These are phyloP conservation scores for Farysia itapuensis DNA, from an alignment of 1,284 basidiomycete genomes.

Conservation along the genomic window DNA sequence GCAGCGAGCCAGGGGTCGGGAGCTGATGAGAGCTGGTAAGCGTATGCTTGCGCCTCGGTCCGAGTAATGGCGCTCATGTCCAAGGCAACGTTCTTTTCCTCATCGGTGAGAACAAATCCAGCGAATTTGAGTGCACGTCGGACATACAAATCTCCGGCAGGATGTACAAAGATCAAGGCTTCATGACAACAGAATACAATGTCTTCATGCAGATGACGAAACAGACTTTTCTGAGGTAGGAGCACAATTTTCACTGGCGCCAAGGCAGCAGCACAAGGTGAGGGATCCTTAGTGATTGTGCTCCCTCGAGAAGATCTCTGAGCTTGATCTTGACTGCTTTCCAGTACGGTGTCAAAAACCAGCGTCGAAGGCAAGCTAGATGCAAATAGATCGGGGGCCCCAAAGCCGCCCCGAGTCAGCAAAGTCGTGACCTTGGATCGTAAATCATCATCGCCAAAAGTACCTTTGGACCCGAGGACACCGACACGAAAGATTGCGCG, in stretches of 20 bases:
- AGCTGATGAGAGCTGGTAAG: conserved; percentile 25
- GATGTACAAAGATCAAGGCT: conserved; percentile 36
- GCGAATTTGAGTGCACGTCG: conserved; percentile 26
- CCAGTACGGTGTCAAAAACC: conserved; percentile 1
- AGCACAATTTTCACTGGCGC: conserved; percentile 21
- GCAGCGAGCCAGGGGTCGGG: conserved; percentile 39
- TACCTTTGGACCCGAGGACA: background rate
- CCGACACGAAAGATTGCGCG: conserved; percentile 26
- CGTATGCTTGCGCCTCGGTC: conserved; percentile 1
- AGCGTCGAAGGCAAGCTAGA: background rate
- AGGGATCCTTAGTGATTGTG: too few species aligned
- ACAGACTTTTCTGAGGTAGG: background rate
- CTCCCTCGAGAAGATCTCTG: too few species aligned
- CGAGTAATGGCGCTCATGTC: background rate
- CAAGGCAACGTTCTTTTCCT: conserved; percentile 11
- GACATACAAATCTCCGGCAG: conserved; percentile 32
- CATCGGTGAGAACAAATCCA: conserved; percentile 13
- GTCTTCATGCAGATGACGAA: background rate
- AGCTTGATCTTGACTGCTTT: conserved; percentile 2
- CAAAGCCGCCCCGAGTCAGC: background rate
- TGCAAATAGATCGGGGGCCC: background rate
- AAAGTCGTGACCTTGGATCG: background rate
- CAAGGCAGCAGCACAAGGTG: too few species aligned
- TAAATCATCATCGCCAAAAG: background rate
- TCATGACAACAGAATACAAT: conserved; percentile 6